These are phyloP conservation scores for Neurospora sp. DNA, from an alignment of 2,329 filamentous ascomycete genomes.

Conservation along the genomic window DNA sequence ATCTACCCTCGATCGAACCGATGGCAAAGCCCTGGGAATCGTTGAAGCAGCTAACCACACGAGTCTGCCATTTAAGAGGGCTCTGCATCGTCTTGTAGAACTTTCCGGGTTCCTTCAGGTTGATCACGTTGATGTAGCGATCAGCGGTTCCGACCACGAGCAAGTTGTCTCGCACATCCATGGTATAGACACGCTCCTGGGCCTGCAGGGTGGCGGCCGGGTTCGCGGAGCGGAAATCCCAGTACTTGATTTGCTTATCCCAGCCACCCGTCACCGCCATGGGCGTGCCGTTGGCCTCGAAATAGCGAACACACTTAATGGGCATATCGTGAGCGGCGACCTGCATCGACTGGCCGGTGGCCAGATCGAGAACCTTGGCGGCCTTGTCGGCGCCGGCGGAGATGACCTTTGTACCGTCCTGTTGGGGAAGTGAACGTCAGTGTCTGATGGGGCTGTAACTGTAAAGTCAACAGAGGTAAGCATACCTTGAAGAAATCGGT, in stretches of 20 bases:
- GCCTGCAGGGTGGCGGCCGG: conserved; percentile 56
- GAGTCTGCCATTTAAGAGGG: conserved; percentile 95
- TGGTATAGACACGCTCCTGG: conserved; percentile 77
- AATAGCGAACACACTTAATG: conserved; percentile 69
- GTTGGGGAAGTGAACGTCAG: conserved; percentile 1
- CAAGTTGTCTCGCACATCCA: conserved; percentile 83
- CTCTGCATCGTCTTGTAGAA: conserved; percentile 97
- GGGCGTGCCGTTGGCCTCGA: conserved; percentile 59
- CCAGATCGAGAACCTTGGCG: conserved; percentile 78
- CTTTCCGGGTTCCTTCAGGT: conserved; percentile 76
- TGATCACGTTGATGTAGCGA: conserved; percentile 90
- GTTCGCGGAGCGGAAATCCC: conserved; percentile 63
- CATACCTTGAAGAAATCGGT: conserved; percentile 82
- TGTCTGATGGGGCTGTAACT: background rate
- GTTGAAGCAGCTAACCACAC: conserved; percentile 88
- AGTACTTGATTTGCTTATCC: conserved; percentile 88
- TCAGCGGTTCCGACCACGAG: conserved; percentile 90
- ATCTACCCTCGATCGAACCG: conserved; percentile 92
- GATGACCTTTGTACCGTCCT: conserved; percentile 87
- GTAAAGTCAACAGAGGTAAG: background rate
- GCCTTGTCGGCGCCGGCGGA: conserved; percentile 87
- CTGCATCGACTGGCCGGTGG: conserved; percentile 55
- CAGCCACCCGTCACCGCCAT: conserved; percentile 89
- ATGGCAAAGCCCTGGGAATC: conserved; percentile 90
- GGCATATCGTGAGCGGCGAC: conserved; percentile 79